A percentile compares a stretch with the other conserved stretches of the same genome.
phyloP scores from a whole-genome alignment of 2,329 filamentous ascomycete genomes.

The Sclerotinia spermophila region DNA sequence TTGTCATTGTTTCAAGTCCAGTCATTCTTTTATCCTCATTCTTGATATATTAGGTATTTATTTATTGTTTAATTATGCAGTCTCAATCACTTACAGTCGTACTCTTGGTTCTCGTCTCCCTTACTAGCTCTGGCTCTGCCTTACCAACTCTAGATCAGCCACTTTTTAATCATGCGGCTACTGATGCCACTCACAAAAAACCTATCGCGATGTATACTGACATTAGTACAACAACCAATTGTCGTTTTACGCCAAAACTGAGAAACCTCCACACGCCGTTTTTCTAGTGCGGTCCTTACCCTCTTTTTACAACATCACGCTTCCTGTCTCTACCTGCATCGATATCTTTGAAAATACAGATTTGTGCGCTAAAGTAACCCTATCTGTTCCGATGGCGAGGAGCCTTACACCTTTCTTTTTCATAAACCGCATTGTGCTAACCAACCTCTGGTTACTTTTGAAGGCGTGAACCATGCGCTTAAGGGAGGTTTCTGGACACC shows the following conservation, averaged over 20 bases:
- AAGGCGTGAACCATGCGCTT: not conserved
- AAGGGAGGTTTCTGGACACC: not conserved
- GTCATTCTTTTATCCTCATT: not conserved
- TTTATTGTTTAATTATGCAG: not conserved
- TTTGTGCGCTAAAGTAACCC: not conserved
- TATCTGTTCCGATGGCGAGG: not conserved
- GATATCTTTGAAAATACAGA: not conserved
- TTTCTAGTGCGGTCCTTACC: not conserved
- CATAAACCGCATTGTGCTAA: not conserved
- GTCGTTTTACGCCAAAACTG: not conserved
- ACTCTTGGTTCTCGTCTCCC: not conserved
- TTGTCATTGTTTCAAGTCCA: not conserved
- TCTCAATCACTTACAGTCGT: not conserved
- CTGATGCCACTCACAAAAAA: not conserved
- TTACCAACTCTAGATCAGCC: not conserved
- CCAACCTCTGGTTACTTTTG: not conserved
- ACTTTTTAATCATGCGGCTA: not conserved
- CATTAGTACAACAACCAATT: not conserved
- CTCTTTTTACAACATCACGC: not conserved
- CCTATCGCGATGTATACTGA: not conserved
- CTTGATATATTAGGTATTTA: not conserved
- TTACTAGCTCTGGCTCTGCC: not conserved
- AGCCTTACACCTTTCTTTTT: not conserved
- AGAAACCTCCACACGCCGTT: not conserved
- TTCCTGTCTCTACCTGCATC: not conserved